phyloP scores from a whole-genome alignment of 2,329 filamentous ascomycete species.

The Colletotrichum sp. region DNA sequence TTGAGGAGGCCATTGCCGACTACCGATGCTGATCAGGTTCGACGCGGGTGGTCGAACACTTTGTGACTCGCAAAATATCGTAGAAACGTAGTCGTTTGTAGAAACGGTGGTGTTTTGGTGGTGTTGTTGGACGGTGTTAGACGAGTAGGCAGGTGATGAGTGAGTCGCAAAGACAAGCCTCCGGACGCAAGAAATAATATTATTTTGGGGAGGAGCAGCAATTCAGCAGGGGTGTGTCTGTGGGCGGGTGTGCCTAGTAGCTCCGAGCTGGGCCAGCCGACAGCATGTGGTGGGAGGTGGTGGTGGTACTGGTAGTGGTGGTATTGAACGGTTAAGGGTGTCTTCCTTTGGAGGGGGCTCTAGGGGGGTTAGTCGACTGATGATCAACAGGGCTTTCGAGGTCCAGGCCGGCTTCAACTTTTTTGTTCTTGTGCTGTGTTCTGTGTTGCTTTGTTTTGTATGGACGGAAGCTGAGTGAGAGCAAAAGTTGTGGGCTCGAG shows the following conservation, averaged over 20 bases:
- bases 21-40: conserved; percentile 27
- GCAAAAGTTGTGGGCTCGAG: conserved; percentile 18
- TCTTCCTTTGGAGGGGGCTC: background rate
- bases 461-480: conserved; percentile 3
- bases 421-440: background rate
- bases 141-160: conserved; percentile 8
- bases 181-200: conserved; percentile 24
- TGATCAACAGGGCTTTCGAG: conserved; percentile 15
- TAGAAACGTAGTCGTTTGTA: background rate
- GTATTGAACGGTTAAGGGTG: conserved; percentile 13
- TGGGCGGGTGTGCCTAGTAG: conserved; percentile 22
- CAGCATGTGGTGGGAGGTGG: conserved; percentile 13
- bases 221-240: conserved; percentile 24
- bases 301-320: conserved; percentile 7
- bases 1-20: conserved; percentile 66
- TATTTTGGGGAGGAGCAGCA: conserved; percentile 26
- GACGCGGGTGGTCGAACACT: conserved; percentile 26
- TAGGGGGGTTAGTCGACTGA: conserved; percentile 10
- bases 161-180: conserved; percentile 22
- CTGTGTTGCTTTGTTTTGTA: background rate
- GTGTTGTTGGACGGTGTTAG: conserved; percentile 7
- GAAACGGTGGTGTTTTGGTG: background rate
- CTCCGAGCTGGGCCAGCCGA: conserved; percentile 20
- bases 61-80: conserved; percentile 27
- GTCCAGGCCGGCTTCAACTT: conserved; percentile 15